Evolutionary conservation across 1,284 basidiomycete species (phyloP).

Genomic region (Heliocybe sulcata): DNA sequence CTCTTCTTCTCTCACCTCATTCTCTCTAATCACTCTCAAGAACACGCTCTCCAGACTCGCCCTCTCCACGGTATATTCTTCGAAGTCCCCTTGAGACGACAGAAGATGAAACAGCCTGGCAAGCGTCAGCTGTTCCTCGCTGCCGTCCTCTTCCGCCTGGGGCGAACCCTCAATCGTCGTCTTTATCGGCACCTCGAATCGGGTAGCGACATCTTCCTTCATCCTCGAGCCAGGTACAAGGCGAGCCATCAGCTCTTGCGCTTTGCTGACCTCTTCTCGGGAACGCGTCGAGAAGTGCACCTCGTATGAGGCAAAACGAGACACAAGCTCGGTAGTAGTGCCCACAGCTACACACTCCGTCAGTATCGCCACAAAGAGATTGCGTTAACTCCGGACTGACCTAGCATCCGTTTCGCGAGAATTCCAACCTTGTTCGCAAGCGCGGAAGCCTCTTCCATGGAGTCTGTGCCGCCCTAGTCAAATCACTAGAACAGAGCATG

Average conservation of each 20-base stretch:
- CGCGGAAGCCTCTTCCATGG: slow-evolving; percentile 80
- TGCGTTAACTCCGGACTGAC: slow-evolving; percentile 25
- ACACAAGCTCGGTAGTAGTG: slow-evolving; percentile 55
- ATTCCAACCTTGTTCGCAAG: slow-evolving; percentile 71
- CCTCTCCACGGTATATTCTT: slow-evolving; percentile 64
- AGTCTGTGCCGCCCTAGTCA: slow-evolving; percentile 35
- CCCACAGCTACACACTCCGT: slow-evolving; percentile 42
- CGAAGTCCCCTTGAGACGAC: slow-evolving; percentile 41
- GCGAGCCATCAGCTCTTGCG: slow-evolving; percentile 52
- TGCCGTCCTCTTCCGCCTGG: slow-evolving; percentile 9
- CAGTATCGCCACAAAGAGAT: no score
- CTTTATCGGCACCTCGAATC: slow-evolving; percentile 67
- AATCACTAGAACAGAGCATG: neutral
- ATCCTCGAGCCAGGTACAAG: slow-evolving; percentile 53
- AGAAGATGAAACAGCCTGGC: slow-evolving; percentile 50
- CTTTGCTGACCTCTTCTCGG: slow-evolving; percentile 46
- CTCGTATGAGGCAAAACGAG: slow-evolving; percentile 68
- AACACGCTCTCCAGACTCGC: slow-evolving; percentile 68
- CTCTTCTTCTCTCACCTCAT: slow-evolving; percentile 54
- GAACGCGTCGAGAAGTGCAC: slow-evolving; percentile 68
- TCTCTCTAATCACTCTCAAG: slow-evolving; percentile 63
- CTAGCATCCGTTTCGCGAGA: slow-evolving; percentile 59
- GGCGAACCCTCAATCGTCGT: neutral
- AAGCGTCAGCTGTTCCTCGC: slow-evolving; percentile 34
- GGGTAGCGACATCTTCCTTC: slow-evolving; percentile 71